Evolutionary conservation across 371 early-diverging fungal genomes (phyloP), one percentile per base, ranked within the genome.

Genomic region (Lichtheimia hyalospora): DNA sequence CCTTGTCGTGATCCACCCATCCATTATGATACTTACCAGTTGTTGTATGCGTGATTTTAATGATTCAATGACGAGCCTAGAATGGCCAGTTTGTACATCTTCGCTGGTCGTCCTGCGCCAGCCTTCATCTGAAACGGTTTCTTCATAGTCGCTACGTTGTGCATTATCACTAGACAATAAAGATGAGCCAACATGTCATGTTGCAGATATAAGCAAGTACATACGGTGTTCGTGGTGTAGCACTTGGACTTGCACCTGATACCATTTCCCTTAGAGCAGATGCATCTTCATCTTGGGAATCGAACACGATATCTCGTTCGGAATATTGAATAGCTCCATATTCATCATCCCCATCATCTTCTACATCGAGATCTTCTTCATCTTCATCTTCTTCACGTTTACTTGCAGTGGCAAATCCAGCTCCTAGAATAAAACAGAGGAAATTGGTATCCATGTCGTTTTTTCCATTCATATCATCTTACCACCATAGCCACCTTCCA

Each of bases 301-400:
- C 64, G 24, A 73, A 67, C 10, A 83, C 74, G 39, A 85, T 77
- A 60, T 87, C 85, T 44, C 78, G 69, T 61, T 93, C 90, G 13
- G 81, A 72, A 60, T 87, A 95, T 66, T 95, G 95, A 5, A 81
- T 66, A 8, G 74, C 70, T 2, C 94, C 95, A 70, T 83, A 93
- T 48, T 83, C 75, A 3, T 74, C 84, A 18, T 85, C 89, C 59
- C 86, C 92, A 49, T 93, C 90, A 34, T 86, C 89, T 58, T 92
- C 91, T 14, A 91, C 84, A 66, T 92, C 90, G 21, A 94, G 64
- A 61, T 93, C 94, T 44, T 89, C 89, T 25, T 92, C 91, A 14
- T 92, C 92, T 40, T 81, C 78, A 40, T 87, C 88, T 61, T 79
- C 92, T 34, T 81, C 78, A 40, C 86, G 87, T 64, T 79, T 79